Base-by-base conservation (phyloP, 2,329 filamentous ascomycete species). In the Coniochaeta sp. region DNA sequence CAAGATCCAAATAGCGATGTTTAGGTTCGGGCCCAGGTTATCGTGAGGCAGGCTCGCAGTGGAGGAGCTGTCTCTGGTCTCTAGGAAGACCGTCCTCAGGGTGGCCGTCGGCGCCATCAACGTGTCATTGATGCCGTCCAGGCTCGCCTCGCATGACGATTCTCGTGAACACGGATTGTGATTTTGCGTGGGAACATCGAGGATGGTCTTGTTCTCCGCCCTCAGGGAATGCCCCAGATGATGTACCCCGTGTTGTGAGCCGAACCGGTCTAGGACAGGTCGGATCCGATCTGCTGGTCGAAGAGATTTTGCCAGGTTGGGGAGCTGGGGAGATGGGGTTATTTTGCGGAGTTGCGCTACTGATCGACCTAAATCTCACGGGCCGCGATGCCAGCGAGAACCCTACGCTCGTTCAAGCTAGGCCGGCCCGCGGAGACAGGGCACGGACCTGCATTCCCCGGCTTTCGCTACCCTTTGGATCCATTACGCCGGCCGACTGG, bases 1-100 rank as follows among this genome's bases (percentile, higher is more conserved):
- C 38, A 60, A 34, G 42, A 50, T 42, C 60, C 60, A 61, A 10
- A 47, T 32, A n/a, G 55, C 52, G 17, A 57, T 44, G 55, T 57
- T 57, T 5, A 57, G 38, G 24, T 57, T 57, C 19, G 38, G 36
- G 34, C 55, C 55, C 7, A 57, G 36, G 22, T 57, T 56, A 28
- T 56, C 54, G 32, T 56, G 54, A 3, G 54, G 54, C 17, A 22
- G 32, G 16, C 10, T 26, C 2, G 54, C 32, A 17, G 30, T 26
- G 54, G 30, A 22, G n/a, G 28, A 9, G 30, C 30, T 22, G 19
- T 38, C 54, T 24, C 54, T 17, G 17, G 54, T n/a, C 17, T 56
- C 54, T 56, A 56, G 30, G 7, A 38, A 38, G 54, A 38, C 30
- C 30, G 34, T 56, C 16, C 8, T 14, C 9, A 10, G 17, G 17